Percentiles rank a stretch among this genome's conserved stretches.
Evolutionary conservation across 352 stramenopile genomes (phyloP).

Genomic region (Pythium myriotylum): DNA sequence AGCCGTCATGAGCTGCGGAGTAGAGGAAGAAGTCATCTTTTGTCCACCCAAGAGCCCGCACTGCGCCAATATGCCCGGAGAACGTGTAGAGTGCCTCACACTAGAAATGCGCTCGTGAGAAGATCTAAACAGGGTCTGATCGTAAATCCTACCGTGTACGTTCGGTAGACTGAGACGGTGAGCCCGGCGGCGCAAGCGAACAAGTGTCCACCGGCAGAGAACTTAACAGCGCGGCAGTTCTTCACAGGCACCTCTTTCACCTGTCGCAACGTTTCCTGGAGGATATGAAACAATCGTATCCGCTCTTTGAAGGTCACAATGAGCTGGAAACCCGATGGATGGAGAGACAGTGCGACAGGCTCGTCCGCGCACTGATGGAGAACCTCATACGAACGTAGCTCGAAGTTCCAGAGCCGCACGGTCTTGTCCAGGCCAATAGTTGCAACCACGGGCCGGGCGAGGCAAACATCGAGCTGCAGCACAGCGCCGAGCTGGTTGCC

Average conservation of each 20-base stretch:
- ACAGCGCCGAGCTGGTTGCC: constrained; percentile 62
- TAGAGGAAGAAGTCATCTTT: constrained; percentile 76
- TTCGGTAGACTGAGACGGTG: constrained; percentile 60
- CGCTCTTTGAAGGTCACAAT: constrained; percentile 82
- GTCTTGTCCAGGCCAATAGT: constrained; percentile 85
- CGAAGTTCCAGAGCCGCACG: constrained; percentile 89
- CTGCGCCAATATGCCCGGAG: constrained; percentile 78
- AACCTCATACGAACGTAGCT: constrained; percentile 63
- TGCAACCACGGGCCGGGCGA: constrained; percentile 81
- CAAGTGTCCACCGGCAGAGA: constrained; percentile 70
- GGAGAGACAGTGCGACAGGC: constrained; percentile 57
- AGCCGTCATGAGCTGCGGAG: constrained; percentile 77
- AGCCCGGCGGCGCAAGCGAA: constrained; percentile 74
- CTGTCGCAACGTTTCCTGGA: constrained; percentile 68
- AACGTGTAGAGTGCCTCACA: constrained; percentile 71
- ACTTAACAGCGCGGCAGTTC: constrained; percentile 58
- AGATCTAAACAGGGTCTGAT: neutral
- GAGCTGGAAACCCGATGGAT: constrained; percentile 72
- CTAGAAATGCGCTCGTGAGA: constrained; percentile 17
- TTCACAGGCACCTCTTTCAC: constrained; percentile 72
- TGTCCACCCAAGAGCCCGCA: constrained; percentile 68
- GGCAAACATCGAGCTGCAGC: constrained; percentile 78
- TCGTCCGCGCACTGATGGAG: constrained; percentile 67
- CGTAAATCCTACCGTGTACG: constrained; percentile 53
- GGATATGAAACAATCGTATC: constrained; percentile 70